These are phyloP conservation scores for Tetracentron sinense DNA, from an alignment of 164 flowering plant species.

Conservation along the genomic window DNA sequence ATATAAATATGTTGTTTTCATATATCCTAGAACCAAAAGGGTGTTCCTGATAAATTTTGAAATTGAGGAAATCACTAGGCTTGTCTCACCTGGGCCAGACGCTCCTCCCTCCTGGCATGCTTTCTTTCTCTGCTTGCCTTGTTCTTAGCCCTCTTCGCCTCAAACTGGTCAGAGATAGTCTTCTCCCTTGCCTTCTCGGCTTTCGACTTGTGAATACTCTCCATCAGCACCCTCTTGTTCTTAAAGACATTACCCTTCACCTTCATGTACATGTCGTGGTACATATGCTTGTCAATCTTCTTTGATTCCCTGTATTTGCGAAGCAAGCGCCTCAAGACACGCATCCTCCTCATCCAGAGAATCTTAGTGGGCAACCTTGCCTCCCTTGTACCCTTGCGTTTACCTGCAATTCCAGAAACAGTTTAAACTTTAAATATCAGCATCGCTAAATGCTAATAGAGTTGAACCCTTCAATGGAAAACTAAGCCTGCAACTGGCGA, in stretches of 20 bases:
- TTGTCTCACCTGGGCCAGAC: slow-evolving; percentile 5
- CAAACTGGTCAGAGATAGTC: not conserved
- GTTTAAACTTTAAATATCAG: not conserved
- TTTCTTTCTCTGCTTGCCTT: not conserved
- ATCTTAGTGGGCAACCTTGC: not conserved
- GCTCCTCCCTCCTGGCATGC: slow-evolving; percentile 5
- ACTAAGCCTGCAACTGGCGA: not conserved
- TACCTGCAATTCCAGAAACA: not conserved
- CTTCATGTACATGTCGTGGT: not conserved
- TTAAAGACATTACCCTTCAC: not conserved
- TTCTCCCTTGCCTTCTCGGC: not conserved
- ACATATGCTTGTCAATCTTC: slow-evolving; percentile 2
- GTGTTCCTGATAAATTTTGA: not conserved
- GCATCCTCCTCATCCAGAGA: not conserved
- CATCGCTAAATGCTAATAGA: not conserved
- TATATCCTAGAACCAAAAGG: not conserved
- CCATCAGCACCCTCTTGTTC: not conserved
- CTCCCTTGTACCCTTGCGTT: not conserved
- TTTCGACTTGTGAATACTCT: not conserved
- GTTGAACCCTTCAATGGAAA: not conserved
- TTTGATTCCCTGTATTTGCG: not conserved
- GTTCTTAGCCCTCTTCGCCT: not conserved
- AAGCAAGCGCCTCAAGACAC: not conserved
- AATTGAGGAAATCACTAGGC: not conserved
- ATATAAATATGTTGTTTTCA: not conserved